Conservation (phyloP, 768 basidiomycete genomes). For the Boletales sp. region DNA sequence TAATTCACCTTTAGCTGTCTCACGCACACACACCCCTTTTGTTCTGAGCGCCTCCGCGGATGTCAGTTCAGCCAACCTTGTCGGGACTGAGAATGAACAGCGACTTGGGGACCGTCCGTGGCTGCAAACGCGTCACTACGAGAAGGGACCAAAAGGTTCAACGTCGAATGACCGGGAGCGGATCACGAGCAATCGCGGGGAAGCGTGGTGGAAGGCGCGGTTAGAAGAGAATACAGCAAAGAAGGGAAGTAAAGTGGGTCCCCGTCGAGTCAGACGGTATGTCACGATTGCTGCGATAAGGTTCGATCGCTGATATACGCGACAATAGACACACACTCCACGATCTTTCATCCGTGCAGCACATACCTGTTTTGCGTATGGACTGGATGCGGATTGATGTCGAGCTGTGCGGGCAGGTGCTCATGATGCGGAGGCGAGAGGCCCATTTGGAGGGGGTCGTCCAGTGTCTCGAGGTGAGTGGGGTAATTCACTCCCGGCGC, state of each 20-base stretch:
- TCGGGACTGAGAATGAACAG: constrained; percentile 14
- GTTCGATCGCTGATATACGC: not conserved
- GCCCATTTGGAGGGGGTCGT: constrained; percentile 64
- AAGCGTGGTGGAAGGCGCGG: constrained; percentile 19
- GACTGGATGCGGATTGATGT: constrained; percentile 79
- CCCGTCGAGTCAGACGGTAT: constrained; percentile 27
- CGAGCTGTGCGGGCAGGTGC: constrained; percentile 68
- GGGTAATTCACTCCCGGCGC: constrained; percentile 3
- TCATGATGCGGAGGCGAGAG: constrained; percentile 66
- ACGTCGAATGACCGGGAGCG: constrained; percentile 46
- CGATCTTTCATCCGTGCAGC: constrained; percentile 49
- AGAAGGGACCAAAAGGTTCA: constrained; percentile 36
- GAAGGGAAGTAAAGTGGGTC: constrained; percentile 7
- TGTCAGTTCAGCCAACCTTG: constrained; percentile 25
- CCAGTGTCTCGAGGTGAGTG: constrained; percentile 50
- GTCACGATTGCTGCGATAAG: constrained; percentile 1
- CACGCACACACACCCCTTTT: constrained; percentile 20
- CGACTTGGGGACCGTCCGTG: constrained; percentile 4
- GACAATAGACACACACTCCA: constrained; percentile 63
- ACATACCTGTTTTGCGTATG: constrained; percentile 44
- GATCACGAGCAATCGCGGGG: constrained; percentile 9
- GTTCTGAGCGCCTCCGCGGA: constrained; percentile 29
- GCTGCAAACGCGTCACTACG: not conserved
- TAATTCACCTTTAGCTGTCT: constrained; percentile 21
- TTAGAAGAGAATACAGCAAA: constrained; percentile 11